These are phyloP conservation scores for Asparagopsis taxiformis DNA, from an alignment of 31 red algal species.

Conservation along the genomic window DNA sequence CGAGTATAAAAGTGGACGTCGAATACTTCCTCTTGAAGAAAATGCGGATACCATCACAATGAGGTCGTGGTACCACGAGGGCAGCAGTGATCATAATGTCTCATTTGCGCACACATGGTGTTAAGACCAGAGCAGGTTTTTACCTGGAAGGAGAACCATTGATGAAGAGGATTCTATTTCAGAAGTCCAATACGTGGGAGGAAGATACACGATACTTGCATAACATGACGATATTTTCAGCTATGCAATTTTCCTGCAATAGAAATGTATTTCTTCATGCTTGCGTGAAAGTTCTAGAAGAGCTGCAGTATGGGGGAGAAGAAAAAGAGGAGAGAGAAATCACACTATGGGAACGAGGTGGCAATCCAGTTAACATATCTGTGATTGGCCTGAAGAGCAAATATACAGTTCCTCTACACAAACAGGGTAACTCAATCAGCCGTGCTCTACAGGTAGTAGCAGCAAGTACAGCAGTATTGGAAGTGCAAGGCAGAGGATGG, in stretches of 20 bases:
- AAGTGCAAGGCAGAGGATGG: not conserved
- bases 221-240: not conserved
- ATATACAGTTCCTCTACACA: not conserved
- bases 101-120: not conserved
- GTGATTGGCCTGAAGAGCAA: not conserved
- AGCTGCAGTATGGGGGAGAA: not conserved
- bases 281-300: not conserved
- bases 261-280: not conserved
- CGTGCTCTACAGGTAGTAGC: not conserved
- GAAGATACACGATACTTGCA: not conserved
- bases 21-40: not conserved
- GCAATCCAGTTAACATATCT: not conserved
- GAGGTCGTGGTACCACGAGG: not conserved
- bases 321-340: not conserved
- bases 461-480: not conserved
- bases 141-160: not conserved
- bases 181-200: not conserved
- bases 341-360: not conserved
- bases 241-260: not conserved
- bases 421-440: not conserved
- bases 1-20: not conserved
- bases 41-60: not conserved
- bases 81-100: not conserved
- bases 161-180: not conserved
- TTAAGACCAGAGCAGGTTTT: not conserved